Evolutionary conservation across 371 early-diverging fungal species (phyloP), one percentile per base, ranked within the genome.

Genomic region (Rhizopus delemar): DNA sequence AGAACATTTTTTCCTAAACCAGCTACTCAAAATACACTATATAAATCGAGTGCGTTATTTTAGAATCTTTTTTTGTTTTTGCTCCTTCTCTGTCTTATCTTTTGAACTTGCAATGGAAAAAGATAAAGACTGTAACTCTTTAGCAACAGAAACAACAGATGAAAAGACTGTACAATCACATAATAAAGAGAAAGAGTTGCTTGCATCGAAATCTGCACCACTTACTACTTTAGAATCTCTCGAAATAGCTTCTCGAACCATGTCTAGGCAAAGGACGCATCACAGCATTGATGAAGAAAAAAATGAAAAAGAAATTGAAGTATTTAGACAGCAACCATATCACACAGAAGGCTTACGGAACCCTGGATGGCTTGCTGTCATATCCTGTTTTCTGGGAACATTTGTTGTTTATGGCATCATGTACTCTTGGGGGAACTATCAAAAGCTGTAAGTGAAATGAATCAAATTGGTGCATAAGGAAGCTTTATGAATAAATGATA

Each of bases 341-440:
- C 59, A 52, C 13, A 69, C 72, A 22, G 77, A 77, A 43, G 77
- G 77, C 3, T 41, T 63, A 29, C 56, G 63, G 8, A 78, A 75
- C 53, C 78, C 74, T 4, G 78, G 81, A 8, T 80, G 77, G 74
- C 59, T 78, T 3, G 70, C 70, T 13, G 73, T 89, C 36, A 38
- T 80, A 32, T 63, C 79, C 45, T 62, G 81, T 55, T 85, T 87
- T 70, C 73, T 84, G 57, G 66, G 75, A 58, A 70, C 86, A 71
- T 87, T 85, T 65, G 62, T 60, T 57, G 74, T 82, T 39, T 73
- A 84, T 43, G 86, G 86, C 3, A 70, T 73, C n/a, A 64, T 73
- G 35, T 82, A 79, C 58, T 62, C 75, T 3, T 86, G 83, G 83
- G 86, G 86, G 8, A 75, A 78, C 16, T 82, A 80, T 39, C 82